phyloP scores from a whole-genome alignment of 495 filamentous ascomycete species.

The Trichoderma orchidacearum region DNA sequence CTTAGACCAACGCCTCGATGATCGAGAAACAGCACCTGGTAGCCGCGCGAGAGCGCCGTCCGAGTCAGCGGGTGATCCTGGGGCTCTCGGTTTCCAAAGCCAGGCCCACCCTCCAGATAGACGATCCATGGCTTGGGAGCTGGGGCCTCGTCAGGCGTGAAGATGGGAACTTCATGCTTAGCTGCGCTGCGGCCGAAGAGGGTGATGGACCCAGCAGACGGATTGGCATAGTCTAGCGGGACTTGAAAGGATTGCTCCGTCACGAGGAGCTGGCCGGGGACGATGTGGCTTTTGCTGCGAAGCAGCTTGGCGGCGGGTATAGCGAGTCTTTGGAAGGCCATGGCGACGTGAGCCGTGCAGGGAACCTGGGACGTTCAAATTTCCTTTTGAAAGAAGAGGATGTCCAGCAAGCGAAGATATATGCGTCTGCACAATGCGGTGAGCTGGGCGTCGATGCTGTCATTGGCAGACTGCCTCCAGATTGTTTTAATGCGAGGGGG shows the following conservation, averaged over 20 bases:
- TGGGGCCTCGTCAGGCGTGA: constrained; percentile 18
- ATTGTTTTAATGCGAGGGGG: too few species aligned
- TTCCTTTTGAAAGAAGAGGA: not conserved
- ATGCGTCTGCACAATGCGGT: too few species aligned
- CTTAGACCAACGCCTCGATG: constrained; percentile 82
- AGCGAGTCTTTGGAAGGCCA: not conserved
- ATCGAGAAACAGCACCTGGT: constrained; percentile 74
- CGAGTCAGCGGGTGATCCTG: constrained; percentile 55
- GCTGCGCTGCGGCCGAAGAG: constrained; percentile 65
- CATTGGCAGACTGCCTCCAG: too few species aligned
- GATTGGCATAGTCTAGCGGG: constrained; percentile 59
- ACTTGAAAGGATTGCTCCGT: constrained; percentile 80
- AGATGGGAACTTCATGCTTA: constrained; percentile 49
- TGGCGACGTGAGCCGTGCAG: not conserved
- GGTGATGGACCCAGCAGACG: constrained; percentile 42
- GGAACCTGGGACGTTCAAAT: too few species aligned
- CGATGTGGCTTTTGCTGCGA: constrained; percentile 15
- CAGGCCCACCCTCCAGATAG: constrained; percentile 65
- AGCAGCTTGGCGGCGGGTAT: constrained; percentile 1
- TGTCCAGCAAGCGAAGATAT: too few species aligned
- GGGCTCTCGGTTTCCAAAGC: constrained; percentile 57
- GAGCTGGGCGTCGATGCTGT: too few species aligned
- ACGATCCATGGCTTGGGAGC: constrained; percentile 37
- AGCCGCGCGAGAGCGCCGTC: constrained; percentile 64
- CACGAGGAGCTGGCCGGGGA: constrained; percentile 58